A percentile compares a stretch with the other conserved stretches of the same genome.
Conservation (phyloP, 352 stramenopile genomes). For the Globisporangium megalacanthum region DNA sequence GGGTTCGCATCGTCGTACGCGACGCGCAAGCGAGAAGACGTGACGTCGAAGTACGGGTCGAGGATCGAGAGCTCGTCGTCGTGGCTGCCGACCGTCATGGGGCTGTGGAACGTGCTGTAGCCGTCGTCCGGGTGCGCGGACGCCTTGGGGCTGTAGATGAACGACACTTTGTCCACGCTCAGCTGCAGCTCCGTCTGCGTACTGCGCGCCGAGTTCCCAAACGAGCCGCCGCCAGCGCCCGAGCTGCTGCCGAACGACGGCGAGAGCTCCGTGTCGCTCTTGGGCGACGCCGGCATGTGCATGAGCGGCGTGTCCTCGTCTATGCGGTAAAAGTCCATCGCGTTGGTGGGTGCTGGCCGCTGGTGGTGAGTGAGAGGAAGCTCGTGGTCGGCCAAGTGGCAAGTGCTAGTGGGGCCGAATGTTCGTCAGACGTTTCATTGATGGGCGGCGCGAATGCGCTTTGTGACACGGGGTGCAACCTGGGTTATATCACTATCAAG, state of each 20-base stretch:
- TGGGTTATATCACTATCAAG: too few species aligned
- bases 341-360: neutral
- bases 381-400: neutral
- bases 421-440: too few species aligned
- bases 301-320: constrained; percentile 40
- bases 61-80: constrained; percentile 77
- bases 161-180: constrained; percentile 77
- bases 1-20: constrained; percentile 64
- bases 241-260: constrained; percentile 11
- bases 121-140: constrained; percentile 9
- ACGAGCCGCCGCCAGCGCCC: constrained; percentile 2
- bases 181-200: constrained; percentile 58
- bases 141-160: constrained; percentile 69
- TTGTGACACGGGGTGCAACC: too few species aligned
- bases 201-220: constrained; percentile 6
- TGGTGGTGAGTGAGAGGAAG: neutral
- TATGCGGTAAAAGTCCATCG: constrained; percentile 41
- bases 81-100: constrained; percentile 21
- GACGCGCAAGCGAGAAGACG: constrained; percentile 53
- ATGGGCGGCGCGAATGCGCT: too few species aligned
- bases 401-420: neutral
- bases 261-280: constrained; percentile 22
- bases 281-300: constrained; percentile 23
- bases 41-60: constrained; percentile 86
- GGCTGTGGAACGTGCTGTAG: constrained; percentile 54